Conservation (phyloP, 108 stramenopile species). For the Nitzschia putrida region DNA sequence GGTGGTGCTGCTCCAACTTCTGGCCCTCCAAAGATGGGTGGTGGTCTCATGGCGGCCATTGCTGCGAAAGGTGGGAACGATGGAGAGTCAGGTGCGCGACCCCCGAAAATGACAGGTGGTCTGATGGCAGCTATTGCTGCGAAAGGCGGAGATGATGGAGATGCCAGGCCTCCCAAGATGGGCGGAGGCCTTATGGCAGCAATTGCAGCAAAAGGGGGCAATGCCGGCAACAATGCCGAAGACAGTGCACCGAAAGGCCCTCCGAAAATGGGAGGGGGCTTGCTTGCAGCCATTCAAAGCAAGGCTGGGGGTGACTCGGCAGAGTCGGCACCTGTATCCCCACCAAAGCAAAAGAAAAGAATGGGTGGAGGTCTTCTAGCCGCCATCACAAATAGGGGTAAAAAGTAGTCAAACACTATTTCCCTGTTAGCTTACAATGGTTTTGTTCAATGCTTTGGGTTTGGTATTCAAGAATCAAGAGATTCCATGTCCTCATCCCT, state of each 20-base stretch:
- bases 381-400: constrained; percentile 20
- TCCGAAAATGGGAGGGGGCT: neutral
- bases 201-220: constrained; percentile 9
- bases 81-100: neutral
- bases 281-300: neutral
- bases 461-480: no score
- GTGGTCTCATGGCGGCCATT: constrained; percentile 23
- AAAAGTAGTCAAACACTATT: constrained; percentile 2
- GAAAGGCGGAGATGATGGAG: constrained; percentile 1
- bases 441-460: neutral
- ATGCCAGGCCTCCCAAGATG: neutral
- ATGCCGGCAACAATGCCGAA: neutral
- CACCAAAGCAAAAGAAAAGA: constrained; percentile 3
- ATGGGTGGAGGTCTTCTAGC: constrained; percentile 18
- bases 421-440: neutral
- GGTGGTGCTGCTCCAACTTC: neutral
- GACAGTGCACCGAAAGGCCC: neutral
- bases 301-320: neutral
- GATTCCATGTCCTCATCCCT: neutral
- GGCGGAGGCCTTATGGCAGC: constrained; percentile 22
- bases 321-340: neutral
- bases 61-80: constrained; percentile 6
- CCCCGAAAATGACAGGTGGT: neutral
- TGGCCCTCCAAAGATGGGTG: neutral
- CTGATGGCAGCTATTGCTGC: constrained; percentile 23